These are phyloP conservation scores for Scheffersomyces stambukii DNA, from an alignment of 1,139 yeast genomes.

Conservation along the genomic window DNA sequence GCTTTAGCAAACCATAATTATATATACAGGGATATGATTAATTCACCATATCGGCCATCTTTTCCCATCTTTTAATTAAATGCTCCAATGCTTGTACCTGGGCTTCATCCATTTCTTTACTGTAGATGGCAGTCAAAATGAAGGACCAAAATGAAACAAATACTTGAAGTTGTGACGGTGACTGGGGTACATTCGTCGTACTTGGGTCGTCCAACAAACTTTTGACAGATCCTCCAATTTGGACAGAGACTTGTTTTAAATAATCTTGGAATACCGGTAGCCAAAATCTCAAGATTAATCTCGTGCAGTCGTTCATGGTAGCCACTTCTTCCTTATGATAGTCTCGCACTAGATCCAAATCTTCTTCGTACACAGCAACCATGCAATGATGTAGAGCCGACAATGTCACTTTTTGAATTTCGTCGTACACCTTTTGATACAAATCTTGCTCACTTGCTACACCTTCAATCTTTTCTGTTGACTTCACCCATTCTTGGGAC, in stretches of 20 bases:
- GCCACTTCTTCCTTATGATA: conserved; percentile 35
- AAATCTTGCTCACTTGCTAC: conserved; percentile 7
- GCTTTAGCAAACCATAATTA: background rate
- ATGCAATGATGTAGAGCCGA: conserved; percentile 52
- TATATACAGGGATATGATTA: no score
- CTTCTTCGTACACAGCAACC: conserved; percentile 56
- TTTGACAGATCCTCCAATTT: no score
- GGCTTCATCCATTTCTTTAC: conserved; percentile 26
- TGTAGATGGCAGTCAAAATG: conserved; percentile 39
- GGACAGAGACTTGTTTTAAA: no score
- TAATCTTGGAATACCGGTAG: conserved; percentile 54
- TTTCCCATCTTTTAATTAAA: conserved; percentile 39
- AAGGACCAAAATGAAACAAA: conserved; percentile 53
- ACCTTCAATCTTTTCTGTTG: conserved; percentile 6
- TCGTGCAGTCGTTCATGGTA: conserved; percentile 39
- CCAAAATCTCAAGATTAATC: conserved; percentile 47
- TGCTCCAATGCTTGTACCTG: conserved; percentile 38
- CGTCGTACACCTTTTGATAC: conserved; percentile 30
- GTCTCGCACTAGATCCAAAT: conserved; percentile 43
- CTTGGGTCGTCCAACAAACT: conserved; percentile 13
- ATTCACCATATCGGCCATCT: conserved; percentile 16
- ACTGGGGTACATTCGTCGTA: conserved; percentile 27
- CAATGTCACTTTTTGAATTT: conserved; percentile 38
- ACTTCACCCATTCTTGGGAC: conserved; percentile 10
- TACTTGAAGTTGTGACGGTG: conserved; percentile 21